Evolutionary conservation across 1,284 basidiomycete species (phyloP).

Genomic region (Apiotrichum brassicae): DNA sequence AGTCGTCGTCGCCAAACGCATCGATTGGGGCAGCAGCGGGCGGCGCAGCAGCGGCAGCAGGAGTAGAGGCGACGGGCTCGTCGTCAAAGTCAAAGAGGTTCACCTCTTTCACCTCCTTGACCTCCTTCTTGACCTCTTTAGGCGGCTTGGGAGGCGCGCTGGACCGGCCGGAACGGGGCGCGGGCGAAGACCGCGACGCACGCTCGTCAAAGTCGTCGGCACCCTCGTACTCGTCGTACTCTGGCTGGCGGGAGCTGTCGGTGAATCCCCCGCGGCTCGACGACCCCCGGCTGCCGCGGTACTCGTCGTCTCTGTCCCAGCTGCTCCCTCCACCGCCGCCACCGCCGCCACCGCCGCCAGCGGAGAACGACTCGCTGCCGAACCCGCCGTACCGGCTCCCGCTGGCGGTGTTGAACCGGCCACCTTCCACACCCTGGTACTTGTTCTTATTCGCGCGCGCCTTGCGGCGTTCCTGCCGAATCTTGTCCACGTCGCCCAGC

Average conservation of each 20-base stretch:
- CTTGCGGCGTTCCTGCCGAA: slow-evolving; percentile 82
- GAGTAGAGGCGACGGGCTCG: slow-evolving; percentile 39
- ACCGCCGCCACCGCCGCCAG: slow-evolving; percentile 52
- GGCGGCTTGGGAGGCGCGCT: slow-evolving; percentile 31
- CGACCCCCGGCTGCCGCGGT: slow-evolving; percentile 7
- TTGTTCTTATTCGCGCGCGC: slow-evolving; percentile 90
- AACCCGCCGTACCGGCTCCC: slow-evolving; percentile 71
- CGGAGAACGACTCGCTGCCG: slow-evolving; percentile 59
- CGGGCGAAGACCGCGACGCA: slow-evolving; percentile 33
- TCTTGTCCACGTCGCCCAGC: slow-evolving; percentile 83
- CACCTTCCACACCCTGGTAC: slow-evolving; percentile 62
- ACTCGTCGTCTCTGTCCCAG: slow-evolving; percentile 24
- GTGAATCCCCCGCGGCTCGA: slow-evolving; percentile 1
- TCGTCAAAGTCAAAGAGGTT: slow-evolving; percentile 77
- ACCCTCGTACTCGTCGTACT: slow-evolving; percentile 85
- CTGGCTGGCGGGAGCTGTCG: slow-evolving; percentile 10
- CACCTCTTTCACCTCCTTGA: slow-evolving; percentile 51
- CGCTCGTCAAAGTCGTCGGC: slow-evolving; percentile 76
- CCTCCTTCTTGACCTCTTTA: slow-evolving; percentile 36
- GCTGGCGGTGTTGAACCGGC: slow-evolving; percentile 41
- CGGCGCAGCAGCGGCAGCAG: slow-evolving; percentile 20
- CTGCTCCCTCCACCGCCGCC: slow-evolving; percentile 43
- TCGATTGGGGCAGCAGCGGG: slow-evolving; percentile 20
- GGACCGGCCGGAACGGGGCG: not conserved
- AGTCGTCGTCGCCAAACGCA: slow-evolving; percentile 58